phyloP scores from a whole-genome alignment of 192 early-diverging fungal species.

The Neocallimastix lanati region DNA sequence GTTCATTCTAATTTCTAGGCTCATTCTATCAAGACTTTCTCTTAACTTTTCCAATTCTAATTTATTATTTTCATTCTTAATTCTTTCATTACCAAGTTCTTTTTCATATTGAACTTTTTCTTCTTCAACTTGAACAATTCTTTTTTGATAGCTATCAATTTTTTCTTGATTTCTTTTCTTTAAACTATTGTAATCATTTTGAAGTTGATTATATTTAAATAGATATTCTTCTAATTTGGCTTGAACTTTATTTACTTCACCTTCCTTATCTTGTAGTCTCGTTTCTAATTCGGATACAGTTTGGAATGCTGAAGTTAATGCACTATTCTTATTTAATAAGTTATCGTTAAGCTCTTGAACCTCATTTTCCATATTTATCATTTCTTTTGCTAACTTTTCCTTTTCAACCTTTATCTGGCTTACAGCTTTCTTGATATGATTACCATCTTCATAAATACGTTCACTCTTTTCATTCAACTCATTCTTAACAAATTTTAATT shows the following conservation, averaged over 20 bases:
- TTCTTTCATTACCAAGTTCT: not conserved
- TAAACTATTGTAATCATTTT: not conserved
- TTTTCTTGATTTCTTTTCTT: not conserved
- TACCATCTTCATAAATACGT: not conserved
- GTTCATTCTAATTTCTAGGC: not conserved
- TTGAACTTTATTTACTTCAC: not conserved
- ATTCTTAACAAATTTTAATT: not conserved
- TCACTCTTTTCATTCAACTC: not conserved
- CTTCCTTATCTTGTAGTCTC: not conserved
- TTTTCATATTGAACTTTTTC: not conserved
- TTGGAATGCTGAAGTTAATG: not conserved
- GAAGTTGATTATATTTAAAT: not conserved
- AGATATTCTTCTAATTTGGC: not conserved
- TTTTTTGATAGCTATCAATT: not conserved
- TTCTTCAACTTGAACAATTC: not conserved
- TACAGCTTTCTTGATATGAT: not conserved
- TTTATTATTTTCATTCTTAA: not conserved
- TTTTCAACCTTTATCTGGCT: not conserved
- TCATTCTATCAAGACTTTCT: not conserved
- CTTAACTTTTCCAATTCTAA: not conserved
- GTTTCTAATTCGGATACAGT: not conserved
- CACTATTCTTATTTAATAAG: not conserved
- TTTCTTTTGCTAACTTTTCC: not conserved
- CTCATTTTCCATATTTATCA: not conserved
- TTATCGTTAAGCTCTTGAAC: not conserved